Evolutionary conservation across 257 asterid genomes (phyloP).

Genomic region (Ilex aquifolium): DNA sequence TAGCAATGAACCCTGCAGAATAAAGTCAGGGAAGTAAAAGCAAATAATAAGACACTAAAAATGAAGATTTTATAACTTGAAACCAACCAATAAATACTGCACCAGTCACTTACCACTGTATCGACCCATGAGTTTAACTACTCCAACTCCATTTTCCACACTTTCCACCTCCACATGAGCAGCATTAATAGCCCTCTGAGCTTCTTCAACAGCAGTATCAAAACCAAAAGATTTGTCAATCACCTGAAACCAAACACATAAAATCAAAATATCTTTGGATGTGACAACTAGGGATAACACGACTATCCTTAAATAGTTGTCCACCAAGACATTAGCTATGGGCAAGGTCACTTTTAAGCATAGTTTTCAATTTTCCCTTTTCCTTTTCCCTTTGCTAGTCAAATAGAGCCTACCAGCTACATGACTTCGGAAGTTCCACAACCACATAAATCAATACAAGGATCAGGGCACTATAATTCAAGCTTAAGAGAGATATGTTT

Average conservation of each 20-base stretch:
- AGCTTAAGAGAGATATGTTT: too few relatives aligned
- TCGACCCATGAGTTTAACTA: constrained; percentile 97
- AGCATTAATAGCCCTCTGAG: constrained; percentile 96
- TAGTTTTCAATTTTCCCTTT: too few relatives aligned
- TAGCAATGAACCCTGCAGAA: constrained; percentile 82
- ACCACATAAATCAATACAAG: too few relatives aligned
- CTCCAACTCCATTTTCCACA: constrained; percentile 85
- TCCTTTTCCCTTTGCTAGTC: too few relatives aligned
- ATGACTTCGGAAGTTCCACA: too few relatives aligned
- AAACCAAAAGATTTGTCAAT: constrained; percentile 97
- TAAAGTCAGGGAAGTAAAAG: constrained; percentile 3
- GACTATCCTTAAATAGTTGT: too few relatives aligned
- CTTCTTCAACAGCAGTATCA: constrained; percentile 98
- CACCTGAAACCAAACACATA: constrained; percentile 35
- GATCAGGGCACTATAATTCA: too few relatives aligned
- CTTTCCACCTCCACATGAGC: constrained; percentile 97
- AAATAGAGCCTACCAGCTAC: too few relatives aligned
- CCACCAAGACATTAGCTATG: too few relatives aligned
- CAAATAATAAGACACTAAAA: neutral
- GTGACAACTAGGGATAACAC: neutral
- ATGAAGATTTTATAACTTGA: constrained; percentile 8
- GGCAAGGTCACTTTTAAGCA: too few relatives aligned
- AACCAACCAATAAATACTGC: constrained; percentile 2
- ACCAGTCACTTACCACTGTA: constrained; percentile 59
- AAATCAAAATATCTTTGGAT: neutral